Percentiles rank a stretch among this genome's conserved stretches.
Evolutionary conservation across 352 stramenopile species (phyloP).

Genomic region (Globisporangium uncinulatum): DNA sequence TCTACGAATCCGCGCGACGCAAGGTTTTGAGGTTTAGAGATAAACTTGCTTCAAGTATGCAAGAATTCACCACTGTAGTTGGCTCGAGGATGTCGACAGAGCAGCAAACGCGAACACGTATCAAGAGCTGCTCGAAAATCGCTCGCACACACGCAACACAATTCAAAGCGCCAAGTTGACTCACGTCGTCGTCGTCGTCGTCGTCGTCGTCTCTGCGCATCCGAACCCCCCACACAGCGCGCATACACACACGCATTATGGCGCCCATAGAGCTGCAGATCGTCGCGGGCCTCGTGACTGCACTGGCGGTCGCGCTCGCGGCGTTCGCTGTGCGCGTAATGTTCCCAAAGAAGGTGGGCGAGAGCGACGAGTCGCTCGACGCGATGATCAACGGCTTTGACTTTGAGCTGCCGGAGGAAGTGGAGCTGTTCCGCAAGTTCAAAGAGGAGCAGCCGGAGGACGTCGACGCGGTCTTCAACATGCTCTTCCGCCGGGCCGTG

Average conservation of each 20-base stretch:
- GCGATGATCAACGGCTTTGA: constrained; percentile 89
- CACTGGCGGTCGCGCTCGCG: constrained; percentile 51
- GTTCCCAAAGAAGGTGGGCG: constrained; percentile 63
- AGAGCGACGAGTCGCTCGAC: constrained; percentile 73
- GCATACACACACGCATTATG: constrained; percentile 13
- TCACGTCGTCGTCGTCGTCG: no score
- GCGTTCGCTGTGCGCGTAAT: constrained; percentile 58
- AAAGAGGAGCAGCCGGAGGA: constrained; percentile 63
- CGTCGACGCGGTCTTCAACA: constrained; percentile 66
- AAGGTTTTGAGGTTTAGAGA: no score
- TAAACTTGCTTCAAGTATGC: no score
- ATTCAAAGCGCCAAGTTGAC: no score
- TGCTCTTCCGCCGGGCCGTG: constrained; percentile 78
- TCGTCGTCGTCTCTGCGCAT: no score
- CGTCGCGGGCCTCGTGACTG: constrained; percentile 55
- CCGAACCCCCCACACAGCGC: background rate
- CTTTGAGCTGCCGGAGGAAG: constrained; percentile 77
- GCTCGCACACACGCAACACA: no score
- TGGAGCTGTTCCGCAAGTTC: constrained; percentile 69
- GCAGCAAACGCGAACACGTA: no score
- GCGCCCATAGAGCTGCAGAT: constrained; percentile 71
- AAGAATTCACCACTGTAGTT: no score
- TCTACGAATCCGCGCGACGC: no score
- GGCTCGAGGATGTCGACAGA: no score
- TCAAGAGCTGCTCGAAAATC: no score